These are phyloP conservation scores for Naganishia liquefaciens DNA, from an alignment of 1,284 basidiomycete species.

Conservation along the genomic window DNA sequence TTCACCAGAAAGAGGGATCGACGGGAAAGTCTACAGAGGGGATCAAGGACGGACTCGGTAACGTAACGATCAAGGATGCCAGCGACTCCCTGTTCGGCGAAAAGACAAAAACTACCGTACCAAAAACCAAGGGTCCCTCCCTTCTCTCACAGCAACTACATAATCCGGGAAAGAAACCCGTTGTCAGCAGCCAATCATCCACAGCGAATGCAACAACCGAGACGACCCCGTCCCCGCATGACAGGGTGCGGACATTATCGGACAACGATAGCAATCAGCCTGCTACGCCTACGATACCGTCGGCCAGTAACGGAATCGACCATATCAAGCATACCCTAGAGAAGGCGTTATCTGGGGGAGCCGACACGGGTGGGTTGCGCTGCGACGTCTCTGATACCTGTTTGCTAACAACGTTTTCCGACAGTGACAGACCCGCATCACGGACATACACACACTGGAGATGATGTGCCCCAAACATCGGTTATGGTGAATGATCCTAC, in stretches of 20 bases:
- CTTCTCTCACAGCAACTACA: constrained; percentile 75
- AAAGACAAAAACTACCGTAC: constrained; percentile 55
- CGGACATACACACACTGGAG: constrained; percentile 11
- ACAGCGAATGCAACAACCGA: background rate
- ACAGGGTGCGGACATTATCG: constrained; percentile 11
- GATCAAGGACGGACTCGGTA: constrained; percentile 61
- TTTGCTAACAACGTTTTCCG: background rate
- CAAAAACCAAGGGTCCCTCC: constrained; percentile 66
- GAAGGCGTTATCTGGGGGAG: background rate
- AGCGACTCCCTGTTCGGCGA: constrained; percentile 59
- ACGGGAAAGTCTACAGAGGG: constrained; percentile 59
- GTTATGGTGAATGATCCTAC: constrained; percentile 34
- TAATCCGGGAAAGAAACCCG: constrained; percentile 44
- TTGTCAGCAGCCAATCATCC: background rate
- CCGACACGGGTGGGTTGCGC: constrained; percentile 7
- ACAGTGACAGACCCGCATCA: constrained; percentile 19
- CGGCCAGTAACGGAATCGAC: constrained; percentile 1
- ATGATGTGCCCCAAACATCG: constrained; percentile 26
- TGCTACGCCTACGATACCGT: constrained; percentile 4
- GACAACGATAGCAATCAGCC: background rate
- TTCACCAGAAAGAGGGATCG: constrained; percentile 29
- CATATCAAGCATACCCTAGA: constrained; percentile 12
- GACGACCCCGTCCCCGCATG: constrained; percentile 21
- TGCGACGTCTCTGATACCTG: background rate
- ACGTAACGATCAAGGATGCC: constrained; percentile 61